phyloP scores from a whole-genome alignment of 2,329 filamentous ascomycete genomes.

The Fusarium protoensiforme region DNA sequence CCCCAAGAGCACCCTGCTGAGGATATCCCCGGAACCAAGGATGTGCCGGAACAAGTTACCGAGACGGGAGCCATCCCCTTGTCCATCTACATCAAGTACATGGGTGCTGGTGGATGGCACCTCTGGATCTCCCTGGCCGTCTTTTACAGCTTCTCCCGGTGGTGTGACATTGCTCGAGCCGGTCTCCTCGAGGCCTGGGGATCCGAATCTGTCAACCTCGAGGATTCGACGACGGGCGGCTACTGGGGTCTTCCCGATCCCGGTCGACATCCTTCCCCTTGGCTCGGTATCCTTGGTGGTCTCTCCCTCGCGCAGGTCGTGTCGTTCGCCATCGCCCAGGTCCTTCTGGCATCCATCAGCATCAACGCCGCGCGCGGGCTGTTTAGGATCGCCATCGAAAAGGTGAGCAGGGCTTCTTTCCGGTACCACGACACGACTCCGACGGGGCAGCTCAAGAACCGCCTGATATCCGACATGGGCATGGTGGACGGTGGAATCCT shows the following conservation, averaged over 20 bases:
- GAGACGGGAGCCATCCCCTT: slow-evolving; percentile 77
- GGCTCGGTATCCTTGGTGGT: slow-evolving; percentile 77
- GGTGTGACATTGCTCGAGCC: slow-evolving; percentile 72
- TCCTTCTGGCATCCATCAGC: slow-evolving; percentile 79
- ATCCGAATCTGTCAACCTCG: slow-evolving; percentile 60
- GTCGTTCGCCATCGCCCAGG: slow-evolving; percentile 69
- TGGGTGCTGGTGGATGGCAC: slow-evolving; percentile 79
- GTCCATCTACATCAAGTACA: slow-evolving; percentile 85
- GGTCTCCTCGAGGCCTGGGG: slow-evolving; percentile 93
- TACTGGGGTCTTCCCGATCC: slow-evolving; percentile 68
- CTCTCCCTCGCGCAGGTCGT: slow-evolving; percentile 72
- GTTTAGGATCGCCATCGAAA: slow-evolving; percentile 77
- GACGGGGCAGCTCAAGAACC: slow-evolving; percentile 90
- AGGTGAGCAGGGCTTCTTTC: slow-evolving; percentile 84
- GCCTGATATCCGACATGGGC: slow-evolving; percentile 89
- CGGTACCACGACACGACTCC: slow-evolving; percentile 93
- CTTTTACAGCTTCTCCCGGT: slow-evolving; percentile 71
- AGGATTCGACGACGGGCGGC: background rate
- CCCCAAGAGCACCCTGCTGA: slow-evolving; percentile 48
- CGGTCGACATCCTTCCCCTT: slow-evolving; percentile 73
- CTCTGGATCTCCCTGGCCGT: slow-evolving; percentile 78
- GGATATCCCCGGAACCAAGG: slow-evolving; percentile 28
- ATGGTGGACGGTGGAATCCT: slow-evolving; percentile 91
- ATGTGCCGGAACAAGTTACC: slow-evolving; percentile 48
- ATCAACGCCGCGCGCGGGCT: slow-evolving; percentile 81